Evolutionary conservation across 108 stramenopile genomes (phyloP), one percentile per base, ranked within the genome.

Genomic region (Mediolabrus comicus): DNA sequence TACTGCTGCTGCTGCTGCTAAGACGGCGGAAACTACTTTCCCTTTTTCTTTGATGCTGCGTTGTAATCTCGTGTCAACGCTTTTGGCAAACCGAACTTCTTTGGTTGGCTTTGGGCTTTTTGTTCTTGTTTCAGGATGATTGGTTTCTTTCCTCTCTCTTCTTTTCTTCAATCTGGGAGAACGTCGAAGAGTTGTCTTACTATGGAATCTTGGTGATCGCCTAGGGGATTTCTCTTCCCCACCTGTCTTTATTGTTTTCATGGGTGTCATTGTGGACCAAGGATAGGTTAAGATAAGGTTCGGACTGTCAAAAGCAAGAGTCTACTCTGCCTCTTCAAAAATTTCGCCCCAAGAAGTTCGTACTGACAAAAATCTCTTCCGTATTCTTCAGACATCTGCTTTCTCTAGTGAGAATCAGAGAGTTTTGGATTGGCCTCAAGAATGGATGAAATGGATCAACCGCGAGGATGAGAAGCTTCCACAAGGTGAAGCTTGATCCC

Each of bases 391-490:
- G 11, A 14, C 32, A 41, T 59, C 57, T 19, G 41, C 25, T 9
- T 29, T 59, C 65, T 90, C 83, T 73, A 86, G 52, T 78, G 62
- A 38, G 62, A 62, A 25, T 56, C 71, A 13, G 62, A 57, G 17
- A 84, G 52, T 32, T 33, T 34, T 5, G 83, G 77, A 62, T 83
- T 84, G 12, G 79, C 84, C 61, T 74, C 88, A 28, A 92, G 54
- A 11, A 91, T 93, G 14, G 57, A 69, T 26, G 74, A 72, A 25
- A 94, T 64, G 36, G 62, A 86, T 28, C 92, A 92, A 30, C 91
- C 94, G 27, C 94, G 77, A 12, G 94, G 94, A 77, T 91, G 90
- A 3, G 86, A 74, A 3, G 94, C 94, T 74, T 92, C 83, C 13
- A 95, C 94, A 60, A 95, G 62, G 64, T 95, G 90, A 43, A 95